Evolutionary conservation across 2,329 filamentous ascomycete genomes (phyloP).

Genomic region (Phyllosticta citrichinensis): DNA sequence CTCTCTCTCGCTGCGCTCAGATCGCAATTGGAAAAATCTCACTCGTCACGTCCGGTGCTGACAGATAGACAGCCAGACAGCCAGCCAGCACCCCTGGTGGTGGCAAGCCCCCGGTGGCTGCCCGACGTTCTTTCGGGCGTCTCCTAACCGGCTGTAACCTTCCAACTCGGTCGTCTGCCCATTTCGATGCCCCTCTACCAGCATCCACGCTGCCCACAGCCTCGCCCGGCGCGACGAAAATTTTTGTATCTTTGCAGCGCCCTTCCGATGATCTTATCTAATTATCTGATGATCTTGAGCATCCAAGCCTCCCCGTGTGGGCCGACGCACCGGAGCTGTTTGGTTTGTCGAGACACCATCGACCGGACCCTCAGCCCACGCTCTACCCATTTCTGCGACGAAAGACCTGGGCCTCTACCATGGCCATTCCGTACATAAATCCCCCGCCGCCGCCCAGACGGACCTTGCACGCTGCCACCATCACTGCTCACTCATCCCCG

Average conservation of each 20-base stretch:
- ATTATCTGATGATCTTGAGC: constrained; percentile 8
- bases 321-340: not conserved
- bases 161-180: not conserved
- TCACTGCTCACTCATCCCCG: not conserved
- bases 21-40: too few relatives aligned
- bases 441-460: not conserved
- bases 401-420: not conserved
- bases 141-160: not conserved
- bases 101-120: not conserved
- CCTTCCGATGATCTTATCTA: constrained; percentile 10
- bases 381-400: not conserved
- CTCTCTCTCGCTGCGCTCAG: too few relatives aligned
- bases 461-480: not conserved
- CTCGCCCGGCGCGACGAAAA: constrained; percentile 4
- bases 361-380: not conserved
- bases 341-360: not conserved
- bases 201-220: not conserved
- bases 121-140: not conserved
- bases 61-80: too few relatives aligned
- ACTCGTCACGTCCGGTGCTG: too few relatives aligned
- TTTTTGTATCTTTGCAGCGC: constrained; percentile 1
- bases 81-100: too few relatives aligned
- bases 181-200: not conserved
- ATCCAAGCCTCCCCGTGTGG: not conserved
- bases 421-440: not conserved